These are phyloP conservation scores for Diaporthe velutina DNA, from an alignment of 2,329 filamentous ascomycete species.

Conservation along the genomic window DNA sequence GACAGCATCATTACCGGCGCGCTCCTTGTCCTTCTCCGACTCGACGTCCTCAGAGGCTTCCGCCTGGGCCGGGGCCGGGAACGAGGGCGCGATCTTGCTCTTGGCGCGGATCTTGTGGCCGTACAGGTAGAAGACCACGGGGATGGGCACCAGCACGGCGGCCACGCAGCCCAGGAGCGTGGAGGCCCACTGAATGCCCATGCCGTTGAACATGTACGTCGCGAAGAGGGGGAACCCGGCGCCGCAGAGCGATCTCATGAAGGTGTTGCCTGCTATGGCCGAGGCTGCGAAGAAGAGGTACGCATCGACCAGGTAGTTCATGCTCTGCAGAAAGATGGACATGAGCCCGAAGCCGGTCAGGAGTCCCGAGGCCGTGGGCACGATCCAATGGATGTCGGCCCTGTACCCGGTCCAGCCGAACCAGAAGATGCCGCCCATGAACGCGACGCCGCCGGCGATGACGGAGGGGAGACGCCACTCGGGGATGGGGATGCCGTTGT, in stretches of 20 bases:
- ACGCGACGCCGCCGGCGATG: constrained; percentile 70
- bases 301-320: constrained; percentile 86
- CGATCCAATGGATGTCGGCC: constrained; percentile 72
- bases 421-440: constrained; percentile 79
- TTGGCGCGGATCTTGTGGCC: constrained; percentile 67
- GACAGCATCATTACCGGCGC: constrained; percentile 36
- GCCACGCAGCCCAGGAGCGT: constrained; percentile 74
- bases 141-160: constrained; percentile 69
- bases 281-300: constrained; percentile 82
- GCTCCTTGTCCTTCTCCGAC: constrained; percentile 32
- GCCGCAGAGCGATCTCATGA: constrained; percentile 82
- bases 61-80: constrained; percentile 42
- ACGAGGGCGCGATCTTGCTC: constrained; percentile 69
- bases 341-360: constrained; percentile 82
- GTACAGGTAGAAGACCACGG: constrained; percentile 72
- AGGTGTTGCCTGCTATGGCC: constrained; percentile 85
- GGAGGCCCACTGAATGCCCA: constrained; percentile 73
- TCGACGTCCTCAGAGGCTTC: constrained; percentile 1
- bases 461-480: constrained; percentile 76
- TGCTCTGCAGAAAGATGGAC: constrained; percentile 83
- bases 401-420: constrained; percentile 80
- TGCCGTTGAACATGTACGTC: constrained; percentile 74
- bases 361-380: constrained; percentile 71
- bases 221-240: constrained; percentile 86
- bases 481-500: constrained; percentile 74